Evolutionary conservation across 1,284 basidiomycete genomes (phyloP).

Genomic region (Ustilago esculenta): DNA sequence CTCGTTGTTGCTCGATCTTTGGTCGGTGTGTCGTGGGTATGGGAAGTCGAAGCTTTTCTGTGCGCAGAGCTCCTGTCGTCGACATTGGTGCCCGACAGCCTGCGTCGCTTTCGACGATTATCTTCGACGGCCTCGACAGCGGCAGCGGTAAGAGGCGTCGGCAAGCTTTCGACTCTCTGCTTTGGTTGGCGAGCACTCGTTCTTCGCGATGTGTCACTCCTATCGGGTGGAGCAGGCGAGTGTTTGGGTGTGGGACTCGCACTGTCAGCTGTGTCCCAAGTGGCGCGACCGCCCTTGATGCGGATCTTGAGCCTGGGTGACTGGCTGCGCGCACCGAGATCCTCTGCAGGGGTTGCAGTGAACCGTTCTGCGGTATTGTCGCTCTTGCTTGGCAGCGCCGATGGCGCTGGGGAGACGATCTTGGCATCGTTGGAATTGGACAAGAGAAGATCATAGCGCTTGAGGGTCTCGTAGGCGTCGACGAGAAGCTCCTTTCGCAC

Average conservation of each 20-base stretch:
- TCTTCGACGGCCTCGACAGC: slow-evolving; percentile 24
- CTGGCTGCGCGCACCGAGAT: slow-evolving; percentile 14
- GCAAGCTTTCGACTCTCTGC: slow-evolving; percentile 29
- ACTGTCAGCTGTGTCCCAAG: slow-evolving; percentile 27
- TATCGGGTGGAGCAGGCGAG: neutral
- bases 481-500: slow-evolving; percentile 48
- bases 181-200: slow-evolving; percentile 33
- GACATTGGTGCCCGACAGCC: slow-evolving; percentile 9
- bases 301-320: slow-evolving; percentile 43
- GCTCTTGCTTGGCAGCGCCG: slow-evolving; percentile 7
- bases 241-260: slow-evolving; percentile 13
- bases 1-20: neutral
- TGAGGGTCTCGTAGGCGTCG: slow-evolving; percentile 49
- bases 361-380: neutral
- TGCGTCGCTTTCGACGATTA: slow-evolving; percentile 16
- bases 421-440: slow-evolving; percentile 19
- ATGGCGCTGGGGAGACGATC: slow-evolving; percentile 13
- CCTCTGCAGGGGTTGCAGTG: neutral
- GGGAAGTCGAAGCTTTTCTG: neutral
- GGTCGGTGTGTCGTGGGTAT: neutral
- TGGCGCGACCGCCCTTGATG: slow-evolving; percentile 29
- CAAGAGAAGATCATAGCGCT: slow-evolving; percentile 52
- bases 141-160: slow-evolving; percentile 25
- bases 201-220: slow-evolving; percentile 8
- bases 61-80: slow-evolving; percentile 1